A percentile compares a stretch with the other conserved stretches of the same genome.
phyloP scores from a whole-genome alignment of 257 asterid genomes.

The Leptodermis oblonga region DNA sequence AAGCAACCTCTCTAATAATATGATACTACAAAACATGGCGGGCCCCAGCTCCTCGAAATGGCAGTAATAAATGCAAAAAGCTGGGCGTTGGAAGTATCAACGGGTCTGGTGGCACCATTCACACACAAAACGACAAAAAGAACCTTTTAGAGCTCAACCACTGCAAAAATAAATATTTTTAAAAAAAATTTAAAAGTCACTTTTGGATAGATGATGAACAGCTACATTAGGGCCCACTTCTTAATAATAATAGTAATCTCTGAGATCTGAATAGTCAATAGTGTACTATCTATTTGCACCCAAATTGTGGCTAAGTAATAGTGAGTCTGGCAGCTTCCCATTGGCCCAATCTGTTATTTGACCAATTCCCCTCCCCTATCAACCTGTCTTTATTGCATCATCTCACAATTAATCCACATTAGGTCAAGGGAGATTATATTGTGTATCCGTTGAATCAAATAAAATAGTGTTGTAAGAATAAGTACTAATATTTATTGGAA shows the following conservation, averaged over 20 bases:
- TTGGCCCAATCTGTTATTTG: not conserved
- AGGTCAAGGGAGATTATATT: too few relatives aligned
- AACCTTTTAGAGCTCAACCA: conserved; percentile 15
- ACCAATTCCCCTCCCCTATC: not conserved
- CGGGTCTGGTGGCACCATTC: not conserved
- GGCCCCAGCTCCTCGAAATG: not conserved
- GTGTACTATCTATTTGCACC: too few relatives aligned
- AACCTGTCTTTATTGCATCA: too few relatives aligned
- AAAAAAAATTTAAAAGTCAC: conserved; percentile 6
- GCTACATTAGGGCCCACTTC: not conserved
- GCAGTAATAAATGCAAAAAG: conserved; percentile 16
- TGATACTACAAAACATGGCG: conserved; percentile 16
- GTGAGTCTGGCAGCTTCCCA: not conserved
- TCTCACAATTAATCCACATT: too few relatives aligned
- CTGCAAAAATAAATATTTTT: too few relatives aligned
- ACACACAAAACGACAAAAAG: conserved; percentile 24
- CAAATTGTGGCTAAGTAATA: too few relatives aligned
- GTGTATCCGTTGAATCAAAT: too few relatives aligned
- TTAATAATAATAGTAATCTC: too few relatives aligned
- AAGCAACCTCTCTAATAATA: too few relatives aligned
- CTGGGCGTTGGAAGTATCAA: conserved; percentile 16
- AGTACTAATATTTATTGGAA: too few relatives aligned
- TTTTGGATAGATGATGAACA: not conserved
- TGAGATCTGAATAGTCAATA: too few relatives aligned
- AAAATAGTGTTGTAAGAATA: too few relatives aligned